Evolutionary conservation across 2,329 filamentous ascomycete species (phyloP), one percentile per base, ranked within the genome.

Genomic region (Calonectria honghensis): DNA sequence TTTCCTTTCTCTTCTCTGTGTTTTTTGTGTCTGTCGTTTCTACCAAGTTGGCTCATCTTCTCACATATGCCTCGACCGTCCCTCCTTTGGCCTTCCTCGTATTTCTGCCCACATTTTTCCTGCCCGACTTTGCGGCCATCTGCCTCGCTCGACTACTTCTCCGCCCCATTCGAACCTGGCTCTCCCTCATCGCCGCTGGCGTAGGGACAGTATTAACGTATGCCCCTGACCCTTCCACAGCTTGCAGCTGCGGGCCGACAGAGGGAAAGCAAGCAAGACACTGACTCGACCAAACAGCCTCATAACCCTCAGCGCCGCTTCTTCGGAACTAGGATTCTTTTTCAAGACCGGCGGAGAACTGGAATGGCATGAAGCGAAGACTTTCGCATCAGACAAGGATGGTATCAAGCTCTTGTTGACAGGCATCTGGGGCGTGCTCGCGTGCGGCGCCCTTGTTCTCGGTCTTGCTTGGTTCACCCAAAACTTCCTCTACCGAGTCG

Each of bases 321-420:
- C 83, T 3, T 83, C 82, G 7, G 82, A 84, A 64, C 74, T 83
- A 14, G 82, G 82, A 32, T 84, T 84, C 63, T 84, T 75, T 66
- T 74, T 77, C 63, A 79, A 83, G 64, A 83, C 83, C 0, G 83
- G 83, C 18, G 82, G 81, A 35, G 81, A 84, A 69, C 74, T 84
- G 13, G 79, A 84, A 64, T 84, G 83, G 83, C 77, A 76, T 37
- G 83, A 84, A 70, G 83, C 81, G 16, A 74, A 75, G 50, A 68
- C 80, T 14, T 83, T 83, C 54, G 81, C 83, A 27, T 76, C 77
- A 37, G 81, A 79, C 73, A 79, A 81, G 66, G 83, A 84, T 54
- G 80, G 79, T 24, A 76, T 83, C 32, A 83, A 83, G 75, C 79
- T 84, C 29, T 73, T 84, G 35, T 76, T 84, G 13, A 83, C 79